Base-by-base conservation (phyloP, 73 alveolate genomes). In the Paramecium sonneborni region DNA sequence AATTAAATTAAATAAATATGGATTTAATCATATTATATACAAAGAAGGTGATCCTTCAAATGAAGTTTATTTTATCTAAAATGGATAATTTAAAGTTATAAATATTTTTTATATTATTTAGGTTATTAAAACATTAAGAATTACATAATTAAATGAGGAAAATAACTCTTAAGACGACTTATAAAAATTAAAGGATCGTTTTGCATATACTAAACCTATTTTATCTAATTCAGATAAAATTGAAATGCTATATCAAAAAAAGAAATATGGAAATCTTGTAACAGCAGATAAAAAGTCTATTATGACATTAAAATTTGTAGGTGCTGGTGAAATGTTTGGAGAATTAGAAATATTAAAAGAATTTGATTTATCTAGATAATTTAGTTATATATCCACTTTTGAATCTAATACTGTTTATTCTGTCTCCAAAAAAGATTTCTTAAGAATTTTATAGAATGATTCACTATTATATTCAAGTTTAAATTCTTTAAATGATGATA, bases 251-350 rank as follows among this genome's bases (percentile, higher is more conserved):
- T 79, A 43, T 79, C 5, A 79, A 46, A 79, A 79, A 39, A 79
- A 79, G 76, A 79, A 79, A 79, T 79, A 79, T 26, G 90, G 90
- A 18, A 79, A 46, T 28, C 55, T 79, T 4, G 18, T 79, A 4
- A 24, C 15, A n/a, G 55, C 55, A 23, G 90, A 79, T 10, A 79
- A 79, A 46, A 79, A 23, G 32, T 34, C 20, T 0, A 23, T 12
- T 79, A 79, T 79, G 74, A 79, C 90, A 18, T 44, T 79, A 43
- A 79, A 79, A 21, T 79, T 79, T 79, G 46, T 79, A 41, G 90
- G 90, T 21, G 90, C 74, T 15, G 90, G 90, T 10, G 90, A 79
- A 18, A 79, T 79, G 90, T 79, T 79, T 44, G 90, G 90, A 15
- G 90, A 79, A 79, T 79, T 79, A 44, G 90, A 79, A 79, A 44